Evolutionary conservation across 495 filamentous ascomycete species (phyloP).

Genomic region (Penicillium crystallinum): DNA sequence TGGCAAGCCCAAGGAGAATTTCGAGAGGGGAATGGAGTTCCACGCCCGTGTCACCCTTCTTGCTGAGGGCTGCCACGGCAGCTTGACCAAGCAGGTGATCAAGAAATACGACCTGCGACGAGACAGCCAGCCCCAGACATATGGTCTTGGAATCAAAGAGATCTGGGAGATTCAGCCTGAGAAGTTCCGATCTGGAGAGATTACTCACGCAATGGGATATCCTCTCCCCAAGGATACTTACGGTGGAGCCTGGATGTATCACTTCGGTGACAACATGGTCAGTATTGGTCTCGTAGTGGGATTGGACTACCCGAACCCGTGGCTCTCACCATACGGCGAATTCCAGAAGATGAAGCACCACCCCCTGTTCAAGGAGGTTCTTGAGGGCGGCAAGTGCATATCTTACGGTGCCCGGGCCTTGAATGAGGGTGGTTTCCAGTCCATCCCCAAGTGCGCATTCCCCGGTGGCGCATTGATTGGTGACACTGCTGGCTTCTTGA

Average conservation of each 20-base stretch:
- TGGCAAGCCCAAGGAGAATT: constrained; percentile 83
- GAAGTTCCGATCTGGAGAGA: constrained; percentile 82
- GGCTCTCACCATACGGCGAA: constrained; percentile 90
- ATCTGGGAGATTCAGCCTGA: constrained; percentile 95
- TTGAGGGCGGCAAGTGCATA: constrained; percentile 95
- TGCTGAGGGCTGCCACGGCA: constrained; percentile 93
- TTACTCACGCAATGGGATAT: constrained; percentile 91
- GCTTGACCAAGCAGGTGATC: constrained; percentile 89
- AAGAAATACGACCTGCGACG: constrained; percentile 91
- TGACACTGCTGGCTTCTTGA: constrained; percentile 93
- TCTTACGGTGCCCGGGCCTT: constrained; percentile 92
- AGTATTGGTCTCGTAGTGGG: constrained; percentile 91
- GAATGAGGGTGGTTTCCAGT: constrained; percentile 95
- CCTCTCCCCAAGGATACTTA: constrained; percentile 86
- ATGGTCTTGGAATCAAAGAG: constrained; percentile 91
- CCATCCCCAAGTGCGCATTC: constrained; percentile 93
- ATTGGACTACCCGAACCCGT: constrained; percentile 94
- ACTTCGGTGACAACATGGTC: constrained; percentile 96
- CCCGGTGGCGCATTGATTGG: constrained; percentile 94
- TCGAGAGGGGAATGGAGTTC: constrained; percentile 98
- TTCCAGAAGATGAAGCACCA: constrained; percentile 99
- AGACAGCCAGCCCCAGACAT: constrained; percentile 89
- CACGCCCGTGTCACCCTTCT: constrained; percentile 92
- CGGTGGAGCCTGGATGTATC: constrained; percentile 97
- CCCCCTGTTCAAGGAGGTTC: constrained; percentile 71